phyloP scores from a whole-genome alignment of 352 stramenopile genomes.

The Thraustochytrium sp. region DNA sequence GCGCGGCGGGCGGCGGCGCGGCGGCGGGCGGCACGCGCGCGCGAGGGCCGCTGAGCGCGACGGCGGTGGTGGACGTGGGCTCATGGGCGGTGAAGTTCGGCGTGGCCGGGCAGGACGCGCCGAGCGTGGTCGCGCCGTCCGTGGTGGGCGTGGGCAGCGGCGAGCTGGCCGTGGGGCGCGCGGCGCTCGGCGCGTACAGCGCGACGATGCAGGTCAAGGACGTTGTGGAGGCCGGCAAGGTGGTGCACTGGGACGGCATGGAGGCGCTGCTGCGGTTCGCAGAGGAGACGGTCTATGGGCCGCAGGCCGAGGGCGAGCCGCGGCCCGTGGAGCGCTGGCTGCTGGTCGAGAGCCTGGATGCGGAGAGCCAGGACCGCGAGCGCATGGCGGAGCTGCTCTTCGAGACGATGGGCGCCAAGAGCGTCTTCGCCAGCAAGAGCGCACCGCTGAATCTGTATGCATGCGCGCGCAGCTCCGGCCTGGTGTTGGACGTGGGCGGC shows the following conservation, averaged over 20 bases:
- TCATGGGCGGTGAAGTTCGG: constrained; percentile 18
- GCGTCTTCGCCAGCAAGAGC: background rate
- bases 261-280: background rate
- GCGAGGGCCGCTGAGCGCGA: background rate
- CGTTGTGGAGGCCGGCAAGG: background rate
- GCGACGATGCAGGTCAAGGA: background rate
- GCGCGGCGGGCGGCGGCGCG: no score
- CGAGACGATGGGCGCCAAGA: background rate
- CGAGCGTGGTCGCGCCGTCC: background rate
- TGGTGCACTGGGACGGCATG: background rate
- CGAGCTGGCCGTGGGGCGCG: background rate
- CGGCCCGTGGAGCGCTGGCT: background rate
- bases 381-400: constrained; percentile 1
- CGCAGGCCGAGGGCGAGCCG: background rate
- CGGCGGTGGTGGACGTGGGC: constrained; percentile 15
- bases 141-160: background rate
- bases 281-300: background rate
- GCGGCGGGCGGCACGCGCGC: background rate
- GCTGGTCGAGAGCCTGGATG: background rate
- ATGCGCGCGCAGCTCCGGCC: constrained; percentile 5
- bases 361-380: background rate
- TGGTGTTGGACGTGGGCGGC: constrained; percentile 15
- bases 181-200: background rate
- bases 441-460: constrained; percentile 27
- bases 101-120: background rate